Conservation (phyloP, 345 rosid species). For the Acer negundo region DNA sequence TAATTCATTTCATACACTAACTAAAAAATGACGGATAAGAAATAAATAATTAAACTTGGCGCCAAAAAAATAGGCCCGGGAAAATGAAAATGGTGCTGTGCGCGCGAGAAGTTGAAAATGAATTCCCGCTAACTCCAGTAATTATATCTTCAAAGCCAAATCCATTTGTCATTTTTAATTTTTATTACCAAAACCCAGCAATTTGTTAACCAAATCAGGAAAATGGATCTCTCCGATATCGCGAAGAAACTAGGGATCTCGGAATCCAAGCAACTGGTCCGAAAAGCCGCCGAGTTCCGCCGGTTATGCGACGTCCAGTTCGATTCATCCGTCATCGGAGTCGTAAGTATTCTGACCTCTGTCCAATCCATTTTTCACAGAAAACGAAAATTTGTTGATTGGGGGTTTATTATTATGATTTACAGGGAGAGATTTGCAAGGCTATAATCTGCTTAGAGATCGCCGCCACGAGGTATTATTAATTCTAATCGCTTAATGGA, state of each 20-base stretch:
- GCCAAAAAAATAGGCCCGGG: neutral
- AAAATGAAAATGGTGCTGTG: neutral
- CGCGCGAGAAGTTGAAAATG: neutral
- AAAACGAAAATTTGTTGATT: neutral
- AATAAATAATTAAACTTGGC: neutral
- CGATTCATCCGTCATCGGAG: slow-evolving; percentile 88
- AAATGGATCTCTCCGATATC: slow-evolving; percentile 75
- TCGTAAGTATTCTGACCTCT: slow-evolving; percentile 42
- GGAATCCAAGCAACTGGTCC: slow-evolving; percentile 57
- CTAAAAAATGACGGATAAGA: too few relatives aligned
- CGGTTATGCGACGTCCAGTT: slow-evolving; percentile 93
- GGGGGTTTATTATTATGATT: neutral
- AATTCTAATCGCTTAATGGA: neutral
- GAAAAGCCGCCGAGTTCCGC: slow-evolving; percentile 96
- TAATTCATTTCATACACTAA: too few relatives aligned
- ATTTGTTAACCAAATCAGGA: too few relatives aligned
- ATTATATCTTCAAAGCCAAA: slow-evolving; percentile 1
- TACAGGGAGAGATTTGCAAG: slow-evolving; percentile 91
- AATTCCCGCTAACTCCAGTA: neutral
- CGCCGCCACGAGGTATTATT: slow-evolving; percentile 71
- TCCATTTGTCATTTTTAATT: too few relatives aligned
- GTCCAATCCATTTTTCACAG: neutral
- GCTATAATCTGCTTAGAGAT: slow-evolving; percentile 89
- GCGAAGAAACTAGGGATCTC: slow-evolving; percentile 77
- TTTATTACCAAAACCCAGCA: neutral